Conservation (phyloP, 345 rosid genomes). For the Moricandia moricandioides region DNA sequence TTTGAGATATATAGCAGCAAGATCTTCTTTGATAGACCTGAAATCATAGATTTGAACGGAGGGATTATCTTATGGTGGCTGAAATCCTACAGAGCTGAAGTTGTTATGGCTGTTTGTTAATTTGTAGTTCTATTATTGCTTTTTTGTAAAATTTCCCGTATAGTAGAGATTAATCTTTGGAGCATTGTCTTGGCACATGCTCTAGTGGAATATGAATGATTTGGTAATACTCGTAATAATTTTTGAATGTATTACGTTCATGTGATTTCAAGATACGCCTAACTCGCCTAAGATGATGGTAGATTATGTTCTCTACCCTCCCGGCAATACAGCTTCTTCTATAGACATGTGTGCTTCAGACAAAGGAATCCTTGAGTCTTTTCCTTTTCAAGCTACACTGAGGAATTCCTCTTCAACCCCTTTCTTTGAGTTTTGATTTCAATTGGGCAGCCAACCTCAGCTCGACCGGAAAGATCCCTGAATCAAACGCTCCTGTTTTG, state of each 20-base stretch:
- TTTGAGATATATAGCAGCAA: neutral
- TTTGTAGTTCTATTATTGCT: neutral
- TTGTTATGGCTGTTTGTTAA: neutral
- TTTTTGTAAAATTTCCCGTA: neutral
- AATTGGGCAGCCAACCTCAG: too few relatives aligned
- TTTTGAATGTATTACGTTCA: neutral
- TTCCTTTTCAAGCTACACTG: too few relatives aligned
- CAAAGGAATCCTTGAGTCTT: too few relatives aligned
- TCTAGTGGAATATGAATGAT: neutral
- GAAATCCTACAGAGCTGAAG: neutral
- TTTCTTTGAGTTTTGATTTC: too few relatives aligned
- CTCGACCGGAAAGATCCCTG: too few relatives aligned
- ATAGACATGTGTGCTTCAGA: too few relatives aligned
- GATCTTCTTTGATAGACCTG: neutral
- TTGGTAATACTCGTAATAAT: neutral
- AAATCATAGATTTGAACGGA: neutral
- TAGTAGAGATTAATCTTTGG: neutral
- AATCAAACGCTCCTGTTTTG: too few relatives aligned
- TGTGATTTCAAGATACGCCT: too few relatives aligned
- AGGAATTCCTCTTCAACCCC: too few relatives aligned
- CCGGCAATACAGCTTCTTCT: too few relatives aligned
- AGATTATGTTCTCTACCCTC: too few relatives aligned
- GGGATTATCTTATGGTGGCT: neutral
- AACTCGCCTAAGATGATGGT: too few relatives aligned
- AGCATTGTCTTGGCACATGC: neutral